These are phyloP conservation scores for Sonneratia alba DNA, from an alignment of 345 rosid species.

Conservation along the genomic window DNA sequence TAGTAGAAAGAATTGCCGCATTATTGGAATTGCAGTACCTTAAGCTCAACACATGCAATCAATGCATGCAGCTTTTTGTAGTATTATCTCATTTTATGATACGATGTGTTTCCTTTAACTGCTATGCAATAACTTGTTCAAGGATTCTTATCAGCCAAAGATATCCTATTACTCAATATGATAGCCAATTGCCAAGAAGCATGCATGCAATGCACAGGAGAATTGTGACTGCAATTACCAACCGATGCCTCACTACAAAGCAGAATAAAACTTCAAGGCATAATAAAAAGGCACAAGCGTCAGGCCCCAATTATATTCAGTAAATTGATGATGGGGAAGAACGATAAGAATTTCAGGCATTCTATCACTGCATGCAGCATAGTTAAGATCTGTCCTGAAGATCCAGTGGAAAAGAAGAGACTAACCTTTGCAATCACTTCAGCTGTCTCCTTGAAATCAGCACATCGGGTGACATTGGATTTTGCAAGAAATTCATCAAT, in stretches of 20 bases:
- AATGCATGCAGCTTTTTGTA: neutral
- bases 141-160: neutral
- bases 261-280: neutral
- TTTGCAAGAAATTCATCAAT: slow-evolving; percentile 91
- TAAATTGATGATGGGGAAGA: neutral
- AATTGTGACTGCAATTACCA: neutral
- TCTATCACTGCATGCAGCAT: neutral
- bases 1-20: too few species aligned
- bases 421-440: slow-evolving; percentile 85
- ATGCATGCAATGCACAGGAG: neutral
- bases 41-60: neutral
- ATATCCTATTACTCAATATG: neutral
- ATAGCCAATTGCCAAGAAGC: neutral
- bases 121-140: neutral
- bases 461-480: slow-evolving; percentile 80
- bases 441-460: slow-evolving; percentile 89
- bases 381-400: neutral
- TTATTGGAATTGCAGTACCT: too few species aligned
- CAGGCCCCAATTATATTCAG: neutral
- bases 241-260: neutral
- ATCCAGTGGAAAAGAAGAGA: neutral
- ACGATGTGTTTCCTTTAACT: neutral
- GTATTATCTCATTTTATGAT: neutral
- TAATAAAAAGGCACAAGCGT: neutral
- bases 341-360: neutral